Conservation (phyloP, 2,329 filamentous ascomycete genomes). For the Torrubiellomyces zombiae region DNA sequence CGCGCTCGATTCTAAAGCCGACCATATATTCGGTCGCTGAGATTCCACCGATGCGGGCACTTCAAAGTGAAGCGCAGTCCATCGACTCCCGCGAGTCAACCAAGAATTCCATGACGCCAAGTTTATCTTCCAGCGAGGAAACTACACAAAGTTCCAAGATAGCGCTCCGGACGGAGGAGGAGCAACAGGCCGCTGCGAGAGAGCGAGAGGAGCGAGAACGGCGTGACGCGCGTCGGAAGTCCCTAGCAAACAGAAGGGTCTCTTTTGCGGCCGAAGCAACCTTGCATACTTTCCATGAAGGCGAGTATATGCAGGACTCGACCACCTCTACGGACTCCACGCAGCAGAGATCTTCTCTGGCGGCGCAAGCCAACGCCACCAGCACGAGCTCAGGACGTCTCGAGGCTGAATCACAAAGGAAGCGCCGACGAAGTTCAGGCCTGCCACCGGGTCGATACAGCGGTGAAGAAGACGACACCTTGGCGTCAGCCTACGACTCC, state of each 20-base stretch:
- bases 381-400: conserved; percentile 37
- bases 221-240: conserved; percentile 80
- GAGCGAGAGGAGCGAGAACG: conserved; percentile 59
- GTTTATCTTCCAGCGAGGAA: conserved; percentile 9
- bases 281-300: conserved; percentile 88
- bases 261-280: conserved; percentile 97
- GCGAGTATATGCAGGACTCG: conserved; percentile 77
- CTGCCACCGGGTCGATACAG: conserved; percentile 49
- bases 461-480: conserved; percentile 46
- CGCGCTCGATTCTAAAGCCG: conserved; percentile 66
- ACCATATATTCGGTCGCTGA: conserved; percentile 51
- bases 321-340: conserved; percentile 67
- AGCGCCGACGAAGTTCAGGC: conserved; percentile 47
- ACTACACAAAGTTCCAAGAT: conserved; percentile 33
- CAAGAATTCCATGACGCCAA: conserved; percentile 5
- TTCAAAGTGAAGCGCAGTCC: background rate
- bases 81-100: conserved; percentile 3
- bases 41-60: conserved; percentile 45
- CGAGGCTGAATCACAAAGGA: conserved; percentile 50
- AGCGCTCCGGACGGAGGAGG: conserved; percentile 50
- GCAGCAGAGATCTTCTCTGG: conserved; percentile 50
- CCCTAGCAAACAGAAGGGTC: conserved; percentile 78
- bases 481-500: conserved; percentile 65
- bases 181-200: conserved; percentile 51
- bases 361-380: conserved; percentile 17